Percentiles rank a stretch among this genome's conserved stretches.
These are phyloP conservation scores for Naegleria gruberi DNA, from an alignment of 208 protist species.

Conservation along the genomic window DNA sequence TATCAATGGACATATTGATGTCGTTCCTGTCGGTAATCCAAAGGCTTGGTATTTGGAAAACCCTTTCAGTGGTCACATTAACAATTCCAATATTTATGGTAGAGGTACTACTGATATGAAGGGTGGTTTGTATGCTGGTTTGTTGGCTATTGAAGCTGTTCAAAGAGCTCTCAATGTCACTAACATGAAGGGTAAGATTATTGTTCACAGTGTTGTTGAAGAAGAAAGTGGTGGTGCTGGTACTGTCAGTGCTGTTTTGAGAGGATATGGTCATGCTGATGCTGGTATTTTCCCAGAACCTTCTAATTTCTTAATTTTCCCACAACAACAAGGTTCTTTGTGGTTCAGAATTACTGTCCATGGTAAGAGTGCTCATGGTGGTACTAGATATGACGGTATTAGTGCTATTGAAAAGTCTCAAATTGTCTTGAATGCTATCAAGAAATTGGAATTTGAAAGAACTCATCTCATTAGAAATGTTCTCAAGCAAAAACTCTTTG, in stretches of 20 bases:
- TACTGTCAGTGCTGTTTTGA: neutral
- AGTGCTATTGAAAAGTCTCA: neutral
- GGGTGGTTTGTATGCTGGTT: neutral
- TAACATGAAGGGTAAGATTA: neutral
- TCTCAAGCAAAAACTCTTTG: neutral
- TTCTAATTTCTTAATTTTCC: neutral
- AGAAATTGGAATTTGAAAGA: conserved; percentile 7
- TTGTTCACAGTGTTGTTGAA: conserved; percentile 18
- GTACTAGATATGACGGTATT: conserved; percentile 16
- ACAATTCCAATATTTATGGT: neutral
- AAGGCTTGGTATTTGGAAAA: neutral
- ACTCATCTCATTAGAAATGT: neutral
- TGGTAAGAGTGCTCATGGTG: conserved; percentile 22
- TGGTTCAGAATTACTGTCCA: conserved; percentile 24
- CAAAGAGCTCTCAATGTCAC: neutral
- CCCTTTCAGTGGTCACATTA: conserved; percentile 10
- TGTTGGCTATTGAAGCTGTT: conserved; percentile 4
- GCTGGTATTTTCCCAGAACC: neutral
- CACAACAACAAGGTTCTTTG: neutral
- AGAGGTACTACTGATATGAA: conserved; percentile 22
- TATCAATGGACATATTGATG: conserved; percentile 26
- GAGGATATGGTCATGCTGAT: neutral
- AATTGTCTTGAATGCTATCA: neutral
- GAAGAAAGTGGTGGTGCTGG: conserved; percentile 21
- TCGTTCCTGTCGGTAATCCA: conserved; percentile 10